Conservation (phyloP, 2,329 filamentous ascomycete species). For the Dothidotthia symphoricarpi region DNA sequence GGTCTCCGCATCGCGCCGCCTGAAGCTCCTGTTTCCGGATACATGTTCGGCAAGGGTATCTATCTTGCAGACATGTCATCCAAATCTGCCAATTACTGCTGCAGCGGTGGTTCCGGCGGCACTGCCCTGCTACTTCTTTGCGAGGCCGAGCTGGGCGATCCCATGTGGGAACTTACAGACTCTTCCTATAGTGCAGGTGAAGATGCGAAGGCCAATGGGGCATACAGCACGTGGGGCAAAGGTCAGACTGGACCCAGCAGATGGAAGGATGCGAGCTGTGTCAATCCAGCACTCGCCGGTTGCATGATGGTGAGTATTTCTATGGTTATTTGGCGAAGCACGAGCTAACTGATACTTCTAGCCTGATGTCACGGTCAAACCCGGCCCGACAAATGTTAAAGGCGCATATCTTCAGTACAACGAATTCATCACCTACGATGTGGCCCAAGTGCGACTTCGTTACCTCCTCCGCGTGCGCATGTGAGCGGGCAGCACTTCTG, state of each 20-base stretch:
- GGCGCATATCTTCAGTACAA: conserved; percentile 62
- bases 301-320: conserved; percentile 62
- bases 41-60: conserved; percentile 90
- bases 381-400: conserved; percentile 50
- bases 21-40: conserved; percentile 74
- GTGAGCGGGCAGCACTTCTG: conserved; percentile 7
- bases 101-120: conserved; percentile 58
- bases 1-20: conserved; percentile 87
- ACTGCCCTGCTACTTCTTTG: conserved; percentile 77
- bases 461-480: conserved; percentile 63
- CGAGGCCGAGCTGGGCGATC: conserved; percentile 76
- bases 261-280: conserved; percentile 73
- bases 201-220: conserved; percentile 59
- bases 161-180: conserved; percentile 63
- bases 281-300: conserved; percentile 65
- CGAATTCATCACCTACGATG: conserved; percentile 71
- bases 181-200: conserved; percentile 64
- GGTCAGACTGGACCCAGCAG: conserved; percentile 62
- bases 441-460: conserved; percentile 66
- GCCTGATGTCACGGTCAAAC: conserved; percentile 38
- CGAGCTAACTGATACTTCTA: conserved; percentile 12
- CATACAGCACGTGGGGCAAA: conserved; percentile 68
- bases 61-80: conserved; percentile 79
- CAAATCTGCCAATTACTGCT: conserved; percentile 81
- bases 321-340: not conserved